Conservation (phyloP, 148 eudicot genomes). For the Polygonum maritimum region DNA sequence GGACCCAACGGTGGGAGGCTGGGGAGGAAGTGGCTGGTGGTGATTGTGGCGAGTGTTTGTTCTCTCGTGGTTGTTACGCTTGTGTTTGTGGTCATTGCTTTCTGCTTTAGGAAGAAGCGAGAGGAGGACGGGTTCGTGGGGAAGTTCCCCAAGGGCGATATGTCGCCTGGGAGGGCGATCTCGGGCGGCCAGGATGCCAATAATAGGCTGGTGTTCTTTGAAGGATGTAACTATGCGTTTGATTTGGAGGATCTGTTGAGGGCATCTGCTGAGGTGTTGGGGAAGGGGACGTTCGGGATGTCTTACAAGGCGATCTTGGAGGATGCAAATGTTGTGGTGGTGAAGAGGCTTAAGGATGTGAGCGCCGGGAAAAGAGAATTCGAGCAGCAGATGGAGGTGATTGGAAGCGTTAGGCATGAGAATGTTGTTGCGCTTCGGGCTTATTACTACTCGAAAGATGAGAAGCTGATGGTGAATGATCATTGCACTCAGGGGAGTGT, state of each 20-base stretch:
- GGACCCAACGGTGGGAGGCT: conserved; percentile 17
- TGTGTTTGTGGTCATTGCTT: conserved; percentile 36
- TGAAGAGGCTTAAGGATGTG: conserved; percentile 89
- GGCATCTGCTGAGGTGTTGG: conserved; percentile 95
- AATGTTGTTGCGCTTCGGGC: conserved; percentile 81
- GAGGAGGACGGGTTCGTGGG: conserved; percentile 43
- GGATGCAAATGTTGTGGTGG: conserved; percentile 73
- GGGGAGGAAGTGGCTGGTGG: conserved; percentile 37
- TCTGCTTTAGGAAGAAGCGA: conserved; percentile 33
- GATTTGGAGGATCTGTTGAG: conserved; percentile 93
- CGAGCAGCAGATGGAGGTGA: conserved; percentile 84
- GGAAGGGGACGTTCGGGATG: conserved; percentile 87
- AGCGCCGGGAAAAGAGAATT: conserved; percentile 75
- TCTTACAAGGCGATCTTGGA: conserved; percentile 82
- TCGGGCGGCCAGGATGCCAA: conserved; percentile 51
- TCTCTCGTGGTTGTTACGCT: conserved; percentile 46
- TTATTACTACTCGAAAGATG: conserved; percentile 87
- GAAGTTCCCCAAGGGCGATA: conserved; percentile 51
- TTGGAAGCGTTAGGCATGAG: conserved; percentile 77
- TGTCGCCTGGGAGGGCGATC: conserved; percentile 58
- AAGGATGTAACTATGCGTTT: conserved; percentile 73
- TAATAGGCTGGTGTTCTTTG: conserved; percentile 72
- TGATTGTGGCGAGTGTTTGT: conserved; percentile 37
- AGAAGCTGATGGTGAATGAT: conserved; percentile 85
- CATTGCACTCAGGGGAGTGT: conserved; percentile 63